Conservation (phyloP, 345 rosid genomes). For the Populus alba region DNA sequence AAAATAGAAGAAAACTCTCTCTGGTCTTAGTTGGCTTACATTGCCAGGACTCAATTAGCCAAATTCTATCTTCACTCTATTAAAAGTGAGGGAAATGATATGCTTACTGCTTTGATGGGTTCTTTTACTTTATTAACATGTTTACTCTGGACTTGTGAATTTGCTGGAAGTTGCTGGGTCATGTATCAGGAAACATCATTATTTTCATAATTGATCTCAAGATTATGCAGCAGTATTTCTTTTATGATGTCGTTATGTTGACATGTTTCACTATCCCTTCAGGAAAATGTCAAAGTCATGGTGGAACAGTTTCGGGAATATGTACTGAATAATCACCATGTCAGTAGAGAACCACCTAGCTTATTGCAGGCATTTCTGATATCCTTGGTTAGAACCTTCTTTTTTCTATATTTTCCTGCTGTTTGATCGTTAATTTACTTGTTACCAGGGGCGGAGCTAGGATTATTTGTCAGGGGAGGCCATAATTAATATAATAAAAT, state of each 20-base stretch:
- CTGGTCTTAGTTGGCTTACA: background rate
- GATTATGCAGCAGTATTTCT: background rate
- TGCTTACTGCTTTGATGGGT: background rate
- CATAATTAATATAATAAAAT: too few relatives aligned
- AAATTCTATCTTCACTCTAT: background rate
- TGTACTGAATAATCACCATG: constrained; percentile 63
- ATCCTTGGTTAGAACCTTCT: constrained; percentile 60
- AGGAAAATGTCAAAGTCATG: constrained; percentile 64
- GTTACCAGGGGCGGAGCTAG: too few relatives aligned
- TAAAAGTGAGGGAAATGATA: background rate
- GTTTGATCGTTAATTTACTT: background rate
- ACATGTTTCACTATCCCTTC: constrained; percentile 30
- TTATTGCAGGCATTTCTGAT: constrained; percentile 79
- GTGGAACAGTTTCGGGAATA: constrained; percentile 61
- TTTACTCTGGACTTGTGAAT: background rate
- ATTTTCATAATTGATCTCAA: background rate
- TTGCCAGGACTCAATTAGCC: background rate
- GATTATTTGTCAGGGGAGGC: too few relatives aligned
- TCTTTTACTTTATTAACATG: background rate
- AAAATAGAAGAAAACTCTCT: background rate
- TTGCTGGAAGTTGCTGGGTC: background rate
- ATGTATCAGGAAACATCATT: background rate
- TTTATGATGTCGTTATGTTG: background rate
- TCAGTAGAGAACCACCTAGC: constrained; percentile 52
- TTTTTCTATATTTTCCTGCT: background rate